These are phyloP conservation scores for Phyllosticta citriasiana DNA, from an alignment of 2,329 filamentous ascomycete genomes.

Conservation along the genomic window DNA sequence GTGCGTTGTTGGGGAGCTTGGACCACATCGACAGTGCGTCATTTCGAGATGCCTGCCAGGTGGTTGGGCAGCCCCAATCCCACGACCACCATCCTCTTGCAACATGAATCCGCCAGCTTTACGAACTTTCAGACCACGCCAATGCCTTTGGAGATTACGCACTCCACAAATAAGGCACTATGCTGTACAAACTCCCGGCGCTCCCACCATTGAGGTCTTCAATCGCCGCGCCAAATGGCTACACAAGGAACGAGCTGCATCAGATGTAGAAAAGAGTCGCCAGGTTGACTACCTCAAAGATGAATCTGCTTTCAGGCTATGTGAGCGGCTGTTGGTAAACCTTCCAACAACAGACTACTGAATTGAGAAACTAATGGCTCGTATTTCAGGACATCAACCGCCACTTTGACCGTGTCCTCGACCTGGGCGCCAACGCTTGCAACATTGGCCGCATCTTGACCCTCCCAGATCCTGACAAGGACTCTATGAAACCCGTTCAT, in stretches of 20 bases:
- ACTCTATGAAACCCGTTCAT: conserved; percentile 49
- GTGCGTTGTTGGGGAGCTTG: conserved; percentile 3
- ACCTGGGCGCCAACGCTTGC: conserved; percentile 91
- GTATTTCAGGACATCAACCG: conserved; percentile 77
- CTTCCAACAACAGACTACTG: background rate
- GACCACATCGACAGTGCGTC: conserved; percentile 7
- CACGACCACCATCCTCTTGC: background rate
- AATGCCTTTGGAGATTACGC: conserved; percentile 16
- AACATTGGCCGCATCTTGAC: conserved; percentile 80
- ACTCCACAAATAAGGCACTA: conserved; percentile 39
- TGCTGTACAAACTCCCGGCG: conserved; percentile 67
- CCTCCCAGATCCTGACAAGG: conserved; percentile 50
- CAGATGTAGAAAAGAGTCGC: conserved; percentile 59
- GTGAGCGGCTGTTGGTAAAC: conserved; percentile 69
- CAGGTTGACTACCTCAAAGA: conserved; percentile 88
- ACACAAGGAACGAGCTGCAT: conserved; percentile 79
- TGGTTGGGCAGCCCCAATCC: background rate
- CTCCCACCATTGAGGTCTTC: conserved; percentile 81
- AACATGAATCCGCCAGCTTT: conserved; percentile 25
- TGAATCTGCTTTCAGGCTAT: conserved; percentile 75
- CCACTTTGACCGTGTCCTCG: conserved; percentile 71
- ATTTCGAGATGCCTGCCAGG: background rate
- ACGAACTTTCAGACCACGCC: conserved; percentile 26
- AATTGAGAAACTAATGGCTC: background rate
- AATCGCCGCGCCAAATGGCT: conserved; percentile 78